These are phyloP conservation scores for Ophiocordyceps polyrhachis-furcata DNA, from an alignment of 2,329 filamentous ascomycete genomes.

Conservation along the genomic window DNA sequence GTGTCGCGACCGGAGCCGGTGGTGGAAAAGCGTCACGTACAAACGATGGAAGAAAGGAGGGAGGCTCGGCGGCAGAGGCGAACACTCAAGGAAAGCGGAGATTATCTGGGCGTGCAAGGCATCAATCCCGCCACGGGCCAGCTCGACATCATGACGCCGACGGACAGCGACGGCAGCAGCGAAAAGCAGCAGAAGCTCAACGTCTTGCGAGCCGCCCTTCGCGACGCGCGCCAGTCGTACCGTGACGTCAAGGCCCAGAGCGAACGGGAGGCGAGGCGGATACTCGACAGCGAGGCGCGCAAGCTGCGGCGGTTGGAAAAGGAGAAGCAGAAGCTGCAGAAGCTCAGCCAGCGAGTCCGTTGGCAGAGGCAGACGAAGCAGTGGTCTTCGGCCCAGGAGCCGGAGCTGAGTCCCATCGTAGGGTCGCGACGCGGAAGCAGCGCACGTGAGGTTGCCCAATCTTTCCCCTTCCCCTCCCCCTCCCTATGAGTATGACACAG, in stretches of 20 bases:
- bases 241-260: conserved; percentile 24
- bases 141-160: conserved; percentile 30
- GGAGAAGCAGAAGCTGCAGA: conserved; percentile 18
- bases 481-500: too few relatives aligned
- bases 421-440: conserved; percentile 18
- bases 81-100: conserved; percentile 32
- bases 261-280: conserved; percentile 21
- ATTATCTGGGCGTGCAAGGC: conserved; percentile 40
- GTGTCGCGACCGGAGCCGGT: too few relatives aligned
- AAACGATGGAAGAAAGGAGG: conserved; percentile 10
- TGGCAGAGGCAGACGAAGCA: conserved; percentile 27
- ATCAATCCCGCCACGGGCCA: conserved; percentile 37
- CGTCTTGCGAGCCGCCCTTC: conserved; percentile 13
- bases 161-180: conserved; percentile 24
- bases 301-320: conserved; percentile 24
- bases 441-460: conserved; percentile 5
- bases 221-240: conserved; percentile 15
- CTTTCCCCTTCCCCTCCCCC: too few relatives aligned
- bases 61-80: conserved; percentile 19
- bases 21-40: not conserved
- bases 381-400: conserved; percentile 33
- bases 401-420: conserved; percentile 28
- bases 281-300: conserved; percentile 14
- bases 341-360: conserved; percentile 14
- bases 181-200: conserved; percentile 14